Evolutionary conservation across 768 basidiomycete genomes (phyloP).

Genomic region (Auricularia sp.): DNA sequence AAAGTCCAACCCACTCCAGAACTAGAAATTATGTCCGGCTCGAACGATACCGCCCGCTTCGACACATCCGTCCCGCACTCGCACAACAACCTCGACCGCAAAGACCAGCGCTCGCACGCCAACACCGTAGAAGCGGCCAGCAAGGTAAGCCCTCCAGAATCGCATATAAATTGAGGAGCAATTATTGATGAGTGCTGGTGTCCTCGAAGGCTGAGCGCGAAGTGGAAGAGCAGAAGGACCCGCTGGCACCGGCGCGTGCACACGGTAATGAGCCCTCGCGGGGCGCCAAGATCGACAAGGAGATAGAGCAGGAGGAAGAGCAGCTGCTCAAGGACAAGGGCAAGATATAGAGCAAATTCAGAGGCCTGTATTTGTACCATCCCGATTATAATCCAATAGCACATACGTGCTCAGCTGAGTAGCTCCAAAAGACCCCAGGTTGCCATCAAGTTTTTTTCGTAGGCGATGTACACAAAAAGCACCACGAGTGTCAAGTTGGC

Average conservation of each 20-base stretch:
- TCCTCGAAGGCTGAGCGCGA: constrained; percentile 10
- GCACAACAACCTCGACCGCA: not conserved
- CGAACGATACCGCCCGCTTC: not conserved
- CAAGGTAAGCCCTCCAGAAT: not conserved
- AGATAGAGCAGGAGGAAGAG: constrained; percentile 43
- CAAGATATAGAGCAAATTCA: constrained; percentile 7
- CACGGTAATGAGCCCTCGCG: constrained; percentile 50
- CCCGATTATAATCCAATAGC: too few relatives aligned
- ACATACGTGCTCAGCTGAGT: too few relatives aligned
- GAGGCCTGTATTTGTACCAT: not conserved
- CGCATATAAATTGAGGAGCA: not conserved
- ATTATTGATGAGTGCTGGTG: too few relatives aligned
- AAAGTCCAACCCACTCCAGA: too few relatives aligned
- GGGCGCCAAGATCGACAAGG: constrained; percentile 48
- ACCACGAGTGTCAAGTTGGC: too few relatives aligned
- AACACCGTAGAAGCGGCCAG: not conserved
- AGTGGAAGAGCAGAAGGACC: constrained; percentile 29
- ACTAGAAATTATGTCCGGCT: not conserved
- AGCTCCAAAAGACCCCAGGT: too few relatives aligned
- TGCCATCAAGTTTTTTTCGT: too few relatives aligned
- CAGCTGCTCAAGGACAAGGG: constrained; percentile 37
- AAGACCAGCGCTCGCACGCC: not conserved
- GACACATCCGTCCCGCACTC: not conserved
- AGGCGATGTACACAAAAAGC: too few relatives aligned
- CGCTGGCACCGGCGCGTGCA: constrained; percentile 36